Base-by-base conservation (phyloP, 768 basidiomycete genomes). In the Naganishia friedmannii region DNA sequence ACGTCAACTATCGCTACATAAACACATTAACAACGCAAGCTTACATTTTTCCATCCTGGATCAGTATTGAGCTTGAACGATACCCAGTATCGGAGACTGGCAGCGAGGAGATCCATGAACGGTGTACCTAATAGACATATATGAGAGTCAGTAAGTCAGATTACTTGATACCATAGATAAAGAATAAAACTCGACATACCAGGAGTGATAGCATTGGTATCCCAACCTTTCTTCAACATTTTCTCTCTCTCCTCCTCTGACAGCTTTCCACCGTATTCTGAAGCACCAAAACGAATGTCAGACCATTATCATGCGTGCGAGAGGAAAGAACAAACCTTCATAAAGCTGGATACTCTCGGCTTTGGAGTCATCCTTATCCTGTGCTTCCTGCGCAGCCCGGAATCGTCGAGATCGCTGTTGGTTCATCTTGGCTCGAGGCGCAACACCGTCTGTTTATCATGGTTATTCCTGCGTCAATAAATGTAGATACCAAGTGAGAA, bases 361-460 rank as follows among this genome's bases (percentile, higher is more conserved):
- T 48, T 88, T 86, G 57, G 92, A 91, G 68, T 91, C 88, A 69
- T 92, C 93, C 82, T 96, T 95, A 42, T 95, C 92, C 71, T 89
- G 88, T 3, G 96, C 93, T 81, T 99, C 96, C 79, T 95, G 93
- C 1, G 92, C 88, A 26, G 93, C 87, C 71, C 96, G 87, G 83
- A 99, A 99, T 67, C 96, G 92, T 74, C 96, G 86, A 19, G 93
- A 93, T 12, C 96, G 92, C 80, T 99, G 96, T 78, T 99, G 96
- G 79, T 99, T 99, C 96, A 99, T 99, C 83, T 99, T 99, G 48
- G 96, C 96, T 76, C 95, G 88, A 37, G 95, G 95, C 12, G 95
- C 95, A 26, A 97, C 95, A 70, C 95, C 95, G 77, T 98, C 94
- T 95, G 68, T 32, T 3, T 8, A 32, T 51, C 39, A 46, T n/a